phyloP scores from a whole-genome alignment of 2,329 filamentous ascomycete species.

The Penicillium corylophilum region DNA sequence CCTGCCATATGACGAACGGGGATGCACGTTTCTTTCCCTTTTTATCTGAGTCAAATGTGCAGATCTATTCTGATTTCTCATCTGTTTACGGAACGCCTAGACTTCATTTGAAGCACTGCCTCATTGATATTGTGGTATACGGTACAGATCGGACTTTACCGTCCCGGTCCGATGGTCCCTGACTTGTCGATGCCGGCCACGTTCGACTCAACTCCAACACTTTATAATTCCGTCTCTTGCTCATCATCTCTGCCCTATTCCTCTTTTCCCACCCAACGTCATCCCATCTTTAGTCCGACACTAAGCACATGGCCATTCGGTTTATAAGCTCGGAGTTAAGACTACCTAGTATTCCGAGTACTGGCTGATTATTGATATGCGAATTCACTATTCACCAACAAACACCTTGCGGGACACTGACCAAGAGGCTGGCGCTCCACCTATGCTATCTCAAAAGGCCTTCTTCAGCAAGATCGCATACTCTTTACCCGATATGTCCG shows the following conservation, averaged over 20 bases:
- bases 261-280: not conserved
- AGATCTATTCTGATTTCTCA: constrained; percentile 13
- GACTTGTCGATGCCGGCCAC: constrained; percentile 2
- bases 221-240: constrained; percentile 9
- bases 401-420: constrained; percentile 9
- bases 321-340: not conserved
- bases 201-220: not conserved
- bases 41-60: constrained; percentile 11
- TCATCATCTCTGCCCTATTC: not conserved
- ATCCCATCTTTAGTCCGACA: not conserved
- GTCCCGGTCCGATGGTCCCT: constrained; percentile 1
- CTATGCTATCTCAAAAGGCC: not conserved
- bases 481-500: constrained; percentile 1
- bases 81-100: constrained; percentile 16
- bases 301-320: not conserved
- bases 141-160: constrained; percentile 6
- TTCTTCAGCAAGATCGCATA: not conserved
- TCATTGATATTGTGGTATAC: constrained; percentile 7
- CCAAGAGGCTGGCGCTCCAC: not conserved
- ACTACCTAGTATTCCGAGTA: not conserved
- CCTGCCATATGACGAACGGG: not conserved
- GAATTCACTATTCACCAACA: constrained; percentile 4
- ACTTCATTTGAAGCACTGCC: constrained; percentile 18
- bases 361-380: constrained; percentile 17
- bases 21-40: constrained; percentile 3